These are phyloP conservation scores for Aspergillus piperis DNA, from an alignment of 2,329 filamentous ascomycete species.

Conservation along the genomic window DNA sequence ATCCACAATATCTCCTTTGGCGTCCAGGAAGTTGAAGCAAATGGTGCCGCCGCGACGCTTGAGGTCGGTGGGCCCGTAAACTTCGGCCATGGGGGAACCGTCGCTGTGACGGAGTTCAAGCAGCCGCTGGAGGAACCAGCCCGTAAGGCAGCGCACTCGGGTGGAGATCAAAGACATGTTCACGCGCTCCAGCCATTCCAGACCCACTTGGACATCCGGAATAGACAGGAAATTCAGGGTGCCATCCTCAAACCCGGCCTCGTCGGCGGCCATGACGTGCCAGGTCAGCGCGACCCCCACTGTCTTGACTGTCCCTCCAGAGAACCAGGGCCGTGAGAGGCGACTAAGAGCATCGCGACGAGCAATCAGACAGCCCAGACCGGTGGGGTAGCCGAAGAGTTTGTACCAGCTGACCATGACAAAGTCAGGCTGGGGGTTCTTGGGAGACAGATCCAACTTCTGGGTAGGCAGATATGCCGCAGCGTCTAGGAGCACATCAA, in stretches of 20 bases:
- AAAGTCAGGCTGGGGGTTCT: constrained; percentile 9
- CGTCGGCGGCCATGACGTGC: constrained; percentile 8
- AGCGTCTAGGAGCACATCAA: constrained; percentile 13
- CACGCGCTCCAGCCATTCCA: constrained; percentile 8
- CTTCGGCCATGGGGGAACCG: constrained; percentile 2
- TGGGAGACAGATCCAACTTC: constrained; percentile 3
- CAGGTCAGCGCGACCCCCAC: constrained; percentile 2
- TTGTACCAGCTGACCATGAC: constrained; percentile 16
- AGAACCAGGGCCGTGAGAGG: constrained; percentile 14
- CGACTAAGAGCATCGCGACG: constrained; percentile 7
- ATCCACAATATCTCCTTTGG: constrained; percentile 8
- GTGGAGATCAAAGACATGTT: constrained; percentile 8
- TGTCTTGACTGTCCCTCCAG: constrained; percentile 6
- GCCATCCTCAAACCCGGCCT: constrained; percentile 12
- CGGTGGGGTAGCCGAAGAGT: constrained; percentile 13
- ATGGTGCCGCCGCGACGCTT: constrained; percentile 6
- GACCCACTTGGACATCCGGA: constrained; percentile 9
- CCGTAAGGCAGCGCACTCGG: constrained; percentile 11
- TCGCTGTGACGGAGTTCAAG: constrained; percentile 6
- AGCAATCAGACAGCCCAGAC: constrained; percentile 13
- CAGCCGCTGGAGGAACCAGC: constrained; percentile 11
- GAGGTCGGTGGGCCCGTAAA: constrained; percentile 7
- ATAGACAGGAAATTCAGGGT: constrained; percentile 13
- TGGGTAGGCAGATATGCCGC: constrained; percentile 13
- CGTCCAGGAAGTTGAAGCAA: constrained; percentile 11